Evolutionary conservation across 1,139 yeast species (phyloP), one percentile per base, ranked within the genome.

Genomic region (Lodderomyces orthopsilosis): DNA sequence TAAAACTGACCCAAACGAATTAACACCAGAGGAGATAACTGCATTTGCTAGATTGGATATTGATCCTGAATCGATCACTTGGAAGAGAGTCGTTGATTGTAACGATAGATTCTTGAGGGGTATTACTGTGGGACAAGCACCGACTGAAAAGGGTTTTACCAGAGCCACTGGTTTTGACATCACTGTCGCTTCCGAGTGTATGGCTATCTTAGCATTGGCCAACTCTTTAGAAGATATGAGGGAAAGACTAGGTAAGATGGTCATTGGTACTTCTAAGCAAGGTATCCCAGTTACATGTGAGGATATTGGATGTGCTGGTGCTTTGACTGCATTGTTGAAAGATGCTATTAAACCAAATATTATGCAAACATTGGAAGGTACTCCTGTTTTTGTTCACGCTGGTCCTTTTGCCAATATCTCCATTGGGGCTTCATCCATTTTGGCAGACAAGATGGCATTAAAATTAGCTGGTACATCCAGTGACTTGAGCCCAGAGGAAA

Each of bases 361-460:
- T 61, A 93, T 93, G 98, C 98, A 93, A 71, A 89, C 98, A 43
- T 78, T 93, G 55, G 98, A 93, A 70, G 98, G 98, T 51, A 90
- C 98, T 21, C 98, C 98, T 28, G 98, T 93, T 36, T 84, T 93
- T 57, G 96, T 93, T 42, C 98, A 93, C 63, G 98, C 98, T 46
- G 98, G 98, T 52, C 98, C 98, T 41, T 93, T 93, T 63, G 98
- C 98, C 55, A 93, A 93, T 67, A 93, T 93, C 54, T 88, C 96
- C 39, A 93, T 93, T 62, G 98, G 98, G 61, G 97, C 98, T 6
- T 84, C 89, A 50, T 91, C 98, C 33, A 90, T 93, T 39, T 74
- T 93, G 49, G 98, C 98, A 52, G 98, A 93, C 68, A 87, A 87
- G 67, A 83, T 93, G 77, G 98, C 97, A 5, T 79, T 93, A 62